Percentiles rank a stretch among this genome's conserved stretches.
These are phyloP conservation scores for Ambispora gerdemannii DNA, from an alignment of 192 early-diverging fungal genomes.

Conservation along the genomic window DNA sequence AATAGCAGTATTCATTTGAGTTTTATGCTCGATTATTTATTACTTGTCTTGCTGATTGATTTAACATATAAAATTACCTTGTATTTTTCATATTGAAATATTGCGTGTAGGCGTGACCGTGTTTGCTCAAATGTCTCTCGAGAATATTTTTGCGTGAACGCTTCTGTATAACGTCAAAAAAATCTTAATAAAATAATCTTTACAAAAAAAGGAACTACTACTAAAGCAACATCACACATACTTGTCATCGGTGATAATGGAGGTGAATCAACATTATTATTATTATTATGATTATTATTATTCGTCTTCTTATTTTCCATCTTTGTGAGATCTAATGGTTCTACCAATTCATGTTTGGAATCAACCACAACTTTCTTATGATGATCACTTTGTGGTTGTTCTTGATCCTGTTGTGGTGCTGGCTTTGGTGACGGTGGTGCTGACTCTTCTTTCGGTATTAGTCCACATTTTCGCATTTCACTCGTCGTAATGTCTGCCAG, in stretches of 20 bases:
- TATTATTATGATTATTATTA: no score
- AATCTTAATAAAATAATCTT: no score
- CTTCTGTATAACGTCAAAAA: neutral
- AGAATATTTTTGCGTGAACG: constrained; percentile 6
- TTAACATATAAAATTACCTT: constrained; percentile 7
- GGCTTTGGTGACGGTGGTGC: neutral
- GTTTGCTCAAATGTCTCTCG: constrained; percentile 30
- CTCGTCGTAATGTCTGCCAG: constrained; percentile 36
- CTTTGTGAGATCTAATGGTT: no score
- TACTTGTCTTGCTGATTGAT: neutral
- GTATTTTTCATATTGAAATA: constrained; percentile 30
- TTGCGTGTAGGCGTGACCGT: constrained; percentile 11
- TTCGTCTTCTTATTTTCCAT: no score
- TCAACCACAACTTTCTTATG: no score
- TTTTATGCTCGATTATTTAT: neutral
- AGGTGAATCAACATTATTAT: neutral
- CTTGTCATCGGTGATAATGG: neutral
- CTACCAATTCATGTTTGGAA: no score
- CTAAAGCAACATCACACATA: neutral
- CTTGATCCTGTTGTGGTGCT: neutral
- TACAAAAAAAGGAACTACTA: neutral
- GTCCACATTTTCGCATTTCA: constrained; percentile 23
- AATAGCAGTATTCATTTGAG: neutral
- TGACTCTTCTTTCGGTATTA: neutral
- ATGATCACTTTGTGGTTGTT: no score